Base-by-base conservation (phyloP, 208 protist species). In the Leishmania lainsoni region DNA sequence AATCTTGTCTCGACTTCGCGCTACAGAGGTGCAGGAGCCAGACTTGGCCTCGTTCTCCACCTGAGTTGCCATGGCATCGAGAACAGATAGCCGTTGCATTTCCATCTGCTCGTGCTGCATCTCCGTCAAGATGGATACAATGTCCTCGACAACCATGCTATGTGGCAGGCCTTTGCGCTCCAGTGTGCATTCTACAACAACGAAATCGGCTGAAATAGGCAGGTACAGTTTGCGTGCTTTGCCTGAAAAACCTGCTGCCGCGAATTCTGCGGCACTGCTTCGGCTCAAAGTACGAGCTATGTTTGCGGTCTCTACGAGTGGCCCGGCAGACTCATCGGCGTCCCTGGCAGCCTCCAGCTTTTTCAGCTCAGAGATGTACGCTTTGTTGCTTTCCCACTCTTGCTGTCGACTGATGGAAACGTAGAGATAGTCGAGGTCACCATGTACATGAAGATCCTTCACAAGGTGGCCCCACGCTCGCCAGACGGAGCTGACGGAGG, bases 391-490 rank as follows among this genome's bases (percentile, higher is more conserved):
- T 32, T 86, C 42, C 72, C 80, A 81, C 73, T 96, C 92, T 77
- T 94, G 79, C 51, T 87, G 63, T 26, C 90, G 92, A 66, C 90
- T 85, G 65, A 97, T 91, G 17, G 87, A 84, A 42, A 96, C 86
- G 78, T 96, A 94, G 35, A 97, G 78, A 65, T 89, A 95, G 76
- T 97, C 94, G 12, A 95, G 80, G 81, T 97, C 92, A 20, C 91
- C 94, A 73, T 95, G 84, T 26, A 96, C 90, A 83, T 96, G 94
- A 5, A 97, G 80, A 73, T 97, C 92, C 80, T 97, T 97, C 9
- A 97, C 83, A 16, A 97, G 81, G 76, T 97, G 91, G 22, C 94
- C 94, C 94, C 94, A 97, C n/a, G 82, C 84, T 52, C 87, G 78
- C 94, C 94, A 97, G 52, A 97, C 90, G 71, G 86, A 82, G n/a